Evolutionary conservation across 148 eudicot genomes (phyloP).

Genomic region (Fallopia convolvulus): DNA sequence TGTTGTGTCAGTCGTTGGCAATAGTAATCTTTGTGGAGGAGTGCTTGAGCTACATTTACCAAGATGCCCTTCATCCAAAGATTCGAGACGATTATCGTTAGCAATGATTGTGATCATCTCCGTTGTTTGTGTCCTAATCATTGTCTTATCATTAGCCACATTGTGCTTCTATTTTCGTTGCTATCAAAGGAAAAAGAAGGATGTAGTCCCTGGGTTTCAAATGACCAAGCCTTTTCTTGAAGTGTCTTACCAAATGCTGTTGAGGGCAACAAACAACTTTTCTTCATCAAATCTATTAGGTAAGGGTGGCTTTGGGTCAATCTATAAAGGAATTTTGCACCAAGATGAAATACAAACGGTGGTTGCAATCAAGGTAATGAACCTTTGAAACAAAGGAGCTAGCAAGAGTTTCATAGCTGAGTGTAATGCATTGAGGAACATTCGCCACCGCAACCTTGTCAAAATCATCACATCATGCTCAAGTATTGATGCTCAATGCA

Average conservation of each 20-base stretch:
- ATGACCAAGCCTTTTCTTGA: not conserved
- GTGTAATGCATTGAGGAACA: slow-evolving; percentile 17
- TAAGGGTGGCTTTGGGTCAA: slow-evolving; percentile 18
- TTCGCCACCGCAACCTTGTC: slow-evolving; percentile 19
- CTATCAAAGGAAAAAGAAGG: not conserved
- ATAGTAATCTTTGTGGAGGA: slow-evolving; percentile 35
- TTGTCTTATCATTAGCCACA: not conserved
- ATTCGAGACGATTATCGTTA: not conserved
- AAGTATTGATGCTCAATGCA: slow-evolving; percentile 16
- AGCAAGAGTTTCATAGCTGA: slow-evolving; percentile 15
- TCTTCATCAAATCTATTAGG: slow-evolving; percentile 16
- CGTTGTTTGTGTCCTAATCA: not conserved
- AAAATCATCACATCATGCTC: slow-evolving; percentile 17
- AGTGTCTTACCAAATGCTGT: slow-evolving; percentile 17
- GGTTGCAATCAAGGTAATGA: slow-evolving; percentile 18
- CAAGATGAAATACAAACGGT: not conserved
- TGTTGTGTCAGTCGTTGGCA: slow-evolving; percentile 24
- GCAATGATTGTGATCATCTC: slow-evolving; percentile 7
- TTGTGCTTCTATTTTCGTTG: not conserved
- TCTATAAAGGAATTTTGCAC: slow-evolving; percentile 18
- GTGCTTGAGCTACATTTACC: slow-evolving; percentile 19
- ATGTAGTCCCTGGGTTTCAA: not conserved
- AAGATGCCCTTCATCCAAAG: slow-evolving; percentile 8
- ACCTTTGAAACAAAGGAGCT: slow-evolving; percentile 7
- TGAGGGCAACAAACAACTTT: slow-evolving; percentile 19